These are phyloP conservation scores for Verticillium albo-atrum DNA, from an alignment of 2,329 filamentous ascomycete genomes.

Conservation along the genomic window DNA sequence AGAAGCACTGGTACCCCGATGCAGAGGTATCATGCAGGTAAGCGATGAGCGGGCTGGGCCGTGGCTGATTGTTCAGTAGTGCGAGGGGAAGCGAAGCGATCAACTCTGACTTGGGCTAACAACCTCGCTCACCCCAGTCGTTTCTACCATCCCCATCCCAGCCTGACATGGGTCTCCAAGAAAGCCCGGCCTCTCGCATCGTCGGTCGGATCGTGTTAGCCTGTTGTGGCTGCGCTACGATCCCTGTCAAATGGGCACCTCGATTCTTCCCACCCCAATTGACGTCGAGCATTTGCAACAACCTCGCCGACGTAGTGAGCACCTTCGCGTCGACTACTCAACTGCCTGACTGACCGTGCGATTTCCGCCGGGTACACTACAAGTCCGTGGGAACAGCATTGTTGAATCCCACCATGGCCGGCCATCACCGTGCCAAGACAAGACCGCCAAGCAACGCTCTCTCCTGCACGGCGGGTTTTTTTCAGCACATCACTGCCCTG, in stretches of 20 bases:
- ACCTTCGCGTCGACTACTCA: too few species aligned
- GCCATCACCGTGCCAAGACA: too few species aligned
- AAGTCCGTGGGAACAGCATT: too few species aligned
- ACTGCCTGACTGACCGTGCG: too few species aligned
- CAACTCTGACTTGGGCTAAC: neutral
- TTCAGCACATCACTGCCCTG: too few species aligned
- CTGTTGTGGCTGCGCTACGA: neutral
- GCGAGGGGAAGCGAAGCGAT: neutral
- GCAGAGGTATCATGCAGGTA: neutral
- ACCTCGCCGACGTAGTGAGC: neutral
- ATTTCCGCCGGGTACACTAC: too few species aligned
- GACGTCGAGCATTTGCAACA: neutral
- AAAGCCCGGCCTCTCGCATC: neutral
- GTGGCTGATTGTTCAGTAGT: neutral
- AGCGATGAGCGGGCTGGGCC: neutral
- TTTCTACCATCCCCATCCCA: too few species aligned
- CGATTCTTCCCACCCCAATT: neutral
- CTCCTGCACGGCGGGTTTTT: neutral
- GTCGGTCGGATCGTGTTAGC: neutral
- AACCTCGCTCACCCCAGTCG: neutral
- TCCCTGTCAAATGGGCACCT: neutral
- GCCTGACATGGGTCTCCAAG: neutral
- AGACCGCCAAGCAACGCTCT: too few species aligned
- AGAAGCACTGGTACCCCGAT: neutral
- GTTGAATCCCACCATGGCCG: too few species aligned